Evolutionary conservation across 2,329 filamentous ascomycete species (phyloP).

Genomic region (Aspergillus floridensis): DNA sequence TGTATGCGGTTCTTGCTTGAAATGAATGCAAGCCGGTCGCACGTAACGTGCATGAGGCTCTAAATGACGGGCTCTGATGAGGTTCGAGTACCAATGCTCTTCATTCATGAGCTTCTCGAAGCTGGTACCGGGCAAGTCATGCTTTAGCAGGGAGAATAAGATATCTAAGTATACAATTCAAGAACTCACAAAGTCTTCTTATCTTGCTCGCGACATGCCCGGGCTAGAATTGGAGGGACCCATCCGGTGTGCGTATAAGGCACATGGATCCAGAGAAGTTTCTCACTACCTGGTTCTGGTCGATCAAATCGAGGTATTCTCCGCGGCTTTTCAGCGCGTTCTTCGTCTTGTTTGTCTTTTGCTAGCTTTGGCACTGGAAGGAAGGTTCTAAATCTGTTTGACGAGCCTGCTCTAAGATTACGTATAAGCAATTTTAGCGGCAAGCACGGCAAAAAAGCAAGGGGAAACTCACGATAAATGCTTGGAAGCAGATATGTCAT

Average conservation of each 20-base stretch:
- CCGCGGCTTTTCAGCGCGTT: slow-evolving; percentile 25
- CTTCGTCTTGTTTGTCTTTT: slow-evolving; percentile 24
- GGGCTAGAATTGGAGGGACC: slow-evolving; percentile 21
- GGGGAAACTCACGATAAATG: background rate
- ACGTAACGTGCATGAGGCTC: slow-evolving; percentile 42
- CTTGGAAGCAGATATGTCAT: background rate
- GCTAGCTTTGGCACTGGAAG: slow-evolving; percentile 24
- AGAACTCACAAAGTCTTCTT: slow-evolving; percentile 21
- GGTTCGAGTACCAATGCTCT: slow-evolving; percentile 37
- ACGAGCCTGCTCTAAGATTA: slow-evolving; percentile 9
- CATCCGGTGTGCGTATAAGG: slow-evolving; percentile 31
- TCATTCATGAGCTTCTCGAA: slow-evolving; percentile 35
- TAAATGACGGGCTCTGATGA: slow-evolving; percentile 38
- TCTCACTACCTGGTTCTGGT: slow-evolving; percentile 33
- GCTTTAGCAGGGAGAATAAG: background rate
- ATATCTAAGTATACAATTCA: background rate
- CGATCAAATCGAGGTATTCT: slow-evolving; percentile 31
- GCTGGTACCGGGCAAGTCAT: slow-evolving; percentile 22
- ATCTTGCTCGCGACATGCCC: slow-evolving; percentile 25
- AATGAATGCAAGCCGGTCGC: slow-evolving; percentile 34
- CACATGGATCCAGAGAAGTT: slow-evolving; percentile 36
- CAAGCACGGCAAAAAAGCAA: background rate
- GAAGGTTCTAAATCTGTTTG: slow-evolving; percentile 22
- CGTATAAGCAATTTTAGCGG: background rate
- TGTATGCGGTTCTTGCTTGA: slow-evolving; percentile 25